Evolutionary conservation across 2,329 filamentous ascomycete genomes (phyloP), one percentile per base, ranked within the genome.

Genomic region (Alternaria burnsii): DNA sequence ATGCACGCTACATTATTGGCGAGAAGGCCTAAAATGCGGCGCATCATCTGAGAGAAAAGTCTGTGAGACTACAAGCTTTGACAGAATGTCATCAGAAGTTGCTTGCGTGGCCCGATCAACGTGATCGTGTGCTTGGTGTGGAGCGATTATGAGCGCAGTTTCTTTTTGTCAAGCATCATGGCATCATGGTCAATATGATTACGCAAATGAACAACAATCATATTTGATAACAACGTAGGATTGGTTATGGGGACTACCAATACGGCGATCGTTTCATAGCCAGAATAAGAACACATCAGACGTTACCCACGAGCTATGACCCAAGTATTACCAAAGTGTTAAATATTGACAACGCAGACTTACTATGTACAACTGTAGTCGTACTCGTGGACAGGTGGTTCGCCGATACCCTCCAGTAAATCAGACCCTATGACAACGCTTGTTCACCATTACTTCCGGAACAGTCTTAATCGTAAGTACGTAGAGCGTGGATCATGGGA

Each of bases 41-140:
- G 46, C 46, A 38, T 50, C 18, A 50, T 30, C 46, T 18, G 46
- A 24, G 11, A n/a, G 46, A 36, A 50, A 50, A 50, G 30, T 50
- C 20, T 50, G 46, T 36, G 24, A 32, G 16, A 12, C 46, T 50
- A 30, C 12, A 22, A n/a, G 46, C 46, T 50, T 50, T 36, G 46
- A 50, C 46, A 26, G 4, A 5, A 16, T 42, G 38, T 41, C 18
- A 24, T 42, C 6, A 50, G 12, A 36, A 24, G 32, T 14, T 50
- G 9, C 40, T 42, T 16, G 12, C 12, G 5, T 24, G 12, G 40
- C 12, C 12, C 12, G 20, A 16, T 42, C 12, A 7, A 24, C 18
- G 22, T 9, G 6, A 6, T 9, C 40, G 11, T 4, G 12, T 42
- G 40, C 6, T 24, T 6, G 12, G 40, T 12, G 5, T 22, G 5